Evolutionary conservation across 352 stramenopile genomes (phyloP), one percentile per base, ranked within the genome.

Genomic region (Phytophthora fragariae): DNA sequence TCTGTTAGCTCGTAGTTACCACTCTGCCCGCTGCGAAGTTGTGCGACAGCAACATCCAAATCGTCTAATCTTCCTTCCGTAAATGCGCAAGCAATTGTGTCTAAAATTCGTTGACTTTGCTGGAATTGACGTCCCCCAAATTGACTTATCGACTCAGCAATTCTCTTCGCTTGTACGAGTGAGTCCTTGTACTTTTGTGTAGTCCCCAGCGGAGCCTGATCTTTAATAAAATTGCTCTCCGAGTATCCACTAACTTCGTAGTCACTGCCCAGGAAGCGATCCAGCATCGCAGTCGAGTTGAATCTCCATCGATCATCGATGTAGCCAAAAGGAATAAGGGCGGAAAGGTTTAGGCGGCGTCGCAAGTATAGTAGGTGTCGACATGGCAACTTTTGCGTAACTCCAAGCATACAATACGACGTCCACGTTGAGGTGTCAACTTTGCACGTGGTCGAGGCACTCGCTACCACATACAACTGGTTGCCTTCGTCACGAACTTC

Each of bases 211-310:
- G 41, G 11, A 8, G 12, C 10, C 41, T 6, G 14, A 10, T 6
- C 12, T 2, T 12, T 14, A 2, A 6, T 7, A 19, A 47, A 47
- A 2, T 14, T 47, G 17, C 41, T 47, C 14, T 47, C 11, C 11
- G 41, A 47, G 12, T 47, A 52, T 5, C 62, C 62, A 39, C 19
- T 11, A 1, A 47, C 31, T 2, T 68, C 10, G 4, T 41, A 56
- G 6, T 60, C 50, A 24, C 44, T 44, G 3, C 31, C 1, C 1
- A 60, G 11, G 24, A 68, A 68, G 0, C 56, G 21, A 2, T 61
- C 6, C 52, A 68, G 4, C 62, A 68, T 68, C 11, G 35, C 8
- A 5, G 6, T 24, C 1, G 37, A 68, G 14, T 68, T 68, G 62
- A 47, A 61, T 1, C 27, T 3, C 62, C 62, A 68, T 5, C 50